These are phyloP conservation scores for Leishmania tarentolae DNA, from an alignment of 208 protist genomes.

Conservation along the genomic window DNA sequence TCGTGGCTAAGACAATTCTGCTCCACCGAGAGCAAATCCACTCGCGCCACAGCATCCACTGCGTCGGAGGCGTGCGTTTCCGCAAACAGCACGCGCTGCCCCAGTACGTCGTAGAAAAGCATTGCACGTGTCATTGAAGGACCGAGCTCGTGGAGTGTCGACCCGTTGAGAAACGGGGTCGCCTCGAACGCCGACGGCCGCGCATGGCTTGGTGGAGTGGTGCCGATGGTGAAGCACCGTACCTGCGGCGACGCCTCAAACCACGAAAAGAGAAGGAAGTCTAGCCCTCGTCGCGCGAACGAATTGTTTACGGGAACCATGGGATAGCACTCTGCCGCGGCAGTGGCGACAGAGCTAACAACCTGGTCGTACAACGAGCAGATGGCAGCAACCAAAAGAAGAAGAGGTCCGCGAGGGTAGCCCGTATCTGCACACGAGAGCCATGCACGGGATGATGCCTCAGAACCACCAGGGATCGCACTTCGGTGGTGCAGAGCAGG, in stretches of 20 bases:
- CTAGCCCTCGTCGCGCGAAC: slow-evolving; percentile 23
- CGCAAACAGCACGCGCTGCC: slow-evolving; percentile 75
- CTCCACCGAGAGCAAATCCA: slow-evolving; percentile 41
- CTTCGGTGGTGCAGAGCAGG: slow-evolving; percentile 12
- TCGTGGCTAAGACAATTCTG: slow-evolving; percentile 32
- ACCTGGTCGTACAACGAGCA: slow-evolving; percentile 29
- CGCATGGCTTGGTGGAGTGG: slow-evolving; percentile 18
- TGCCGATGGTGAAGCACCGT: slow-evolving; percentile 53
- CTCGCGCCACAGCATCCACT: slow-evolving; percentile 36
- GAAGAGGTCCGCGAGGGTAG: slow-evolving; percentile 20
- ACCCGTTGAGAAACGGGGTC: slow-evolving; percentile 2
- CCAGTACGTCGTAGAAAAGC: slow-evolving; percentile 76
- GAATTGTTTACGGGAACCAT: slow-evolving; percentile 2
- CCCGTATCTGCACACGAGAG: slow-evolving; percentile 22
- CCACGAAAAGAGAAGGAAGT: slow-evolving; percentile 74
- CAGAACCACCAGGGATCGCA: neutral
- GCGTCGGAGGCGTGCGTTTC: slow-evolving; percentile 55
- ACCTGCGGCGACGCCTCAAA: slow-evolving; percentile 64
- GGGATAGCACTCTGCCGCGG: slow-evolving; percentile 2
- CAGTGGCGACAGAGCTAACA: neutral
- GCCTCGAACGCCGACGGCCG: neutral
- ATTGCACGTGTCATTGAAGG: slow-evolving; percentile 64
- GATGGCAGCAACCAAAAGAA: slow-evolving; percentile 20
- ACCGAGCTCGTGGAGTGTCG: slow-evolving; percentile 12
- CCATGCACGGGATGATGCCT: neutral